Evolutionary conservation across 768 basidiomycete genomes (phyloP).

Genomic region (Symmetrospora coprosmae): DNA sequence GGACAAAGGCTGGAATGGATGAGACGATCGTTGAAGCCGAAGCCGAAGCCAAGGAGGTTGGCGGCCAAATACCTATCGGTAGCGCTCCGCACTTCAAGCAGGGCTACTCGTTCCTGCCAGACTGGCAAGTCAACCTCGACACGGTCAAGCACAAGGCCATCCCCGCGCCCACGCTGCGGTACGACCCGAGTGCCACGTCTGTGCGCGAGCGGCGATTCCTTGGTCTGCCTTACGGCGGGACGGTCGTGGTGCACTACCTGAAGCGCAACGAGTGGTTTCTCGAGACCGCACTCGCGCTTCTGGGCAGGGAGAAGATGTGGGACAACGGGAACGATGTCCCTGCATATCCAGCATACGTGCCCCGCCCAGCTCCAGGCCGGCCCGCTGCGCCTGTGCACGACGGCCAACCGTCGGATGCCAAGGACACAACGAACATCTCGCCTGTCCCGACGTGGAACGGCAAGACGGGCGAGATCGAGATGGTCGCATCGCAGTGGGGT

Average conservation of each 20-base stretch:
- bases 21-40: no score
- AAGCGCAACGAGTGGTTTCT: constrained; percentile 95
- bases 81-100: constrained; percentile 3
- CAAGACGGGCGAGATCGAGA: not conserved
- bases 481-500: constrained; percentile 28
- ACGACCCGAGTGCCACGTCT: constrained; percentile 27
- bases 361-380: not conserved
- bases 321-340: constrained; percentile 27
- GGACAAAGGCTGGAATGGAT: no score
- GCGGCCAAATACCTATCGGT: not conserved
- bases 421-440: not conserved
- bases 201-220: constrained; percentile 26
- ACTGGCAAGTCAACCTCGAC: constrained; percentile 21
- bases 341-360: constrained; percentile 19
- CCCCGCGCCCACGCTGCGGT: constrained; percentile 28
- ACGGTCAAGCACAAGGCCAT: constrained; percentile 27
- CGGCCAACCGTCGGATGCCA: constrained; percentile 1
- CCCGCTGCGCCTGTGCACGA: no score
- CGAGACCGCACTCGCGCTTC: constrained; percentile 75
- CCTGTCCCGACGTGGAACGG: not conserved
- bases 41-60: no score
- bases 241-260: constrained; percentile 89
- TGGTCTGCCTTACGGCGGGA: constrained; percentile 51
- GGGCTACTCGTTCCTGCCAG: constrained; percentile 2
- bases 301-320: constrained; percentile 41